Evolutionary conservation across 768 basidiomycete genomes (phyloP).

Genomic region (Pleurotus cornucopiae): DNA sequence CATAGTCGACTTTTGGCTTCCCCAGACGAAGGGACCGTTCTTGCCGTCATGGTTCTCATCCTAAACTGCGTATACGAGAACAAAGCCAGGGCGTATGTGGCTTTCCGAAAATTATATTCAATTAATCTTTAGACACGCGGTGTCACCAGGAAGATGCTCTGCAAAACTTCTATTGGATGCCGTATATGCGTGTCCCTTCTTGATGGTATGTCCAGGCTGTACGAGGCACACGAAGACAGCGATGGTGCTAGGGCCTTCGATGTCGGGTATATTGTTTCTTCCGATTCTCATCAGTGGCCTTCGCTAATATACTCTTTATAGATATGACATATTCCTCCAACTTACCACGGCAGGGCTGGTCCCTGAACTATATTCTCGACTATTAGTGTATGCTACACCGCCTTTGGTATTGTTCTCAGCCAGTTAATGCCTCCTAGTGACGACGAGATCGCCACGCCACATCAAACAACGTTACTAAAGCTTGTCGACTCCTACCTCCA

Average conservation of each 20-base stretch:
- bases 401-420: conserved; percentile 9
- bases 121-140: background rate
- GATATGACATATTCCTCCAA: conserved; percentile 63
- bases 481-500: conserved; percentile 83
- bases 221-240: conserved; percentile 62
- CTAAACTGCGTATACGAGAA: conserved; percentile 66
- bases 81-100: conserved; percentile 49
- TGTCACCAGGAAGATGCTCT: conserved; percentile 45
- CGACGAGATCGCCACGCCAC: conserved; percentile 74
- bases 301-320: conserved; percentile 18
- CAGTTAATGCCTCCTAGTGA: conserved; percentile 23
- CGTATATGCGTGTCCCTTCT: conserved; percentile 67
- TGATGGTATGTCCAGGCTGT: conserved; percentile 66
- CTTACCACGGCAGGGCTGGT: conserved; percentile 58
- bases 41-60: conserved; percentile 66
- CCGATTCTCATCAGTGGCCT: conserved; percentile 2
- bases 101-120: background rate
- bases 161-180: conserved; percentile 49
- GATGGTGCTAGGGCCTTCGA: conserved; percentile 71
- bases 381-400: conserved; percentile 51
- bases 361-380: conserved; percentile 53
- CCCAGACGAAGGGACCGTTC: conserved; percentile 55
- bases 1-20: conserved; percentile 58
- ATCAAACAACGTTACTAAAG: conserved; percentile 86
- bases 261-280: conserved; percentile 50